A percentile compares a stretch with the other conserved stretches of the same genome.
Evolutionary conservation across 768 basidiomycete species (phyloP).

Genomic region (Termitomyces sp.): DNA sequence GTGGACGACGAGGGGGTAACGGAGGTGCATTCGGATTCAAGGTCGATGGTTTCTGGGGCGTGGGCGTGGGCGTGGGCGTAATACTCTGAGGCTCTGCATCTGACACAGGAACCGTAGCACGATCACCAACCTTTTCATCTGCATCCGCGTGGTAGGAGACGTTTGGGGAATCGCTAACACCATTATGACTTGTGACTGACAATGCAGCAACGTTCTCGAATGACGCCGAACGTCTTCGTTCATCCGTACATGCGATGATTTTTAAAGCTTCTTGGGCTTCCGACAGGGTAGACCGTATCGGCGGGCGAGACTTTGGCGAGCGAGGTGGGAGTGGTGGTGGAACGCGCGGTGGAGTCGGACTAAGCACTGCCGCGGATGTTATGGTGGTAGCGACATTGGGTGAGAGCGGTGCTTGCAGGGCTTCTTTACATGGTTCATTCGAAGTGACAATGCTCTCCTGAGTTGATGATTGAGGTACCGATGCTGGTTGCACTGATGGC

Average conservation of each 20-base stretch:
- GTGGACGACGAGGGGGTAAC: constrained; percentile 19
- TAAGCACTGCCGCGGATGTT: neutral
- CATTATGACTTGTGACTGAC: constrained; percentile 3
- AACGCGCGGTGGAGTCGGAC: constrained; percentile 31
- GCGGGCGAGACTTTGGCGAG: constrained; percentile 24
- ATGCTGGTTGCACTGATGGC: constrained; percentile 8
- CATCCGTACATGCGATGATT: constrained; percentile 50
- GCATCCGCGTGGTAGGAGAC: neutral
- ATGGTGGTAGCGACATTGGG: neutral
- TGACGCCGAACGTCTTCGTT: constrained; percentile 22
- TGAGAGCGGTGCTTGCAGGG: neutral
- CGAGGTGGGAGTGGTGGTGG: constrained; percentile 52
- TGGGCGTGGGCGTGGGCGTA: neutral
- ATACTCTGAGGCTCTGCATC: constrained; percentile 4
- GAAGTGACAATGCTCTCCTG: constrained; percentile 11
- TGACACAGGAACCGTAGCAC: neutral
- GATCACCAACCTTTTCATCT: neutral
- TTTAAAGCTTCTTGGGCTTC: constrained; percentile 54
- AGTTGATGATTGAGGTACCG: constrained; percentile 4
- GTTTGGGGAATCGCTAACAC: neutral
- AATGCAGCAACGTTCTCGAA: constrained; percentile 2
- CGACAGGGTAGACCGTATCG: constrained; percentile 19
- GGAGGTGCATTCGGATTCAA: constrained; percentile 17
- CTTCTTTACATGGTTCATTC: constrained; percentile 1
- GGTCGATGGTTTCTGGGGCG: neutral